These are phyloP conservation scores for Malus hybrid DNA, from an alignment of 331 rosid genomes.

Conservation along the genomic window DNA sequence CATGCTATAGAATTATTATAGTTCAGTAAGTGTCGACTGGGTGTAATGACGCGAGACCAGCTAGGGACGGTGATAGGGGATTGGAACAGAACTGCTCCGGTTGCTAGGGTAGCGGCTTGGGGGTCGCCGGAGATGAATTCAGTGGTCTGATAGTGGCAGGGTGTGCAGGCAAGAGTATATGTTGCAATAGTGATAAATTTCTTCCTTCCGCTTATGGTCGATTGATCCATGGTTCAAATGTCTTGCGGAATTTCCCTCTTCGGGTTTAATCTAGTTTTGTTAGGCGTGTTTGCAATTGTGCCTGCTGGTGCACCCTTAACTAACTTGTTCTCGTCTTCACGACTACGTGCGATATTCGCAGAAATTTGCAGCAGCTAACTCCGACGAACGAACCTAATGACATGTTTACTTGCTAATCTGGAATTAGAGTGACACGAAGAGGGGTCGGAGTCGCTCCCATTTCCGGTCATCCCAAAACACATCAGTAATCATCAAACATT, in stretches of 20 bases:
- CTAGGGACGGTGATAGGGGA: not conserved
- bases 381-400: no score
- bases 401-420: no score
- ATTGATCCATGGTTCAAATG: not conserved
- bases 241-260: not conserved
- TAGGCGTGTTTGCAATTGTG: not conserved
- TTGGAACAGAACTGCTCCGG: not conserved
- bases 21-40: not conserved
- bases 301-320: not conserved
- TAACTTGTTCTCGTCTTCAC: not conserved
- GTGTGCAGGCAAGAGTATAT: not conserved
- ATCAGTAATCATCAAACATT: no score
- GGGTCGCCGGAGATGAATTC: not conserved
- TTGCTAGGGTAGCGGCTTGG: no score
- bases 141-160: not conserved
- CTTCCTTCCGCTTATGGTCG: not conserved
- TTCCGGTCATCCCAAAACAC: no score
- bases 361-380: no score
- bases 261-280: not conserved
- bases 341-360: no score
- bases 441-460: no score
- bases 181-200: no score
- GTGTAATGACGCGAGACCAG: not conserved
- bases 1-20: not conserved
- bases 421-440: no score